Evolutionary conservation across 345 rosid genomes (phyloP).

Genomic region (Syzygium oleosum): DNA sequence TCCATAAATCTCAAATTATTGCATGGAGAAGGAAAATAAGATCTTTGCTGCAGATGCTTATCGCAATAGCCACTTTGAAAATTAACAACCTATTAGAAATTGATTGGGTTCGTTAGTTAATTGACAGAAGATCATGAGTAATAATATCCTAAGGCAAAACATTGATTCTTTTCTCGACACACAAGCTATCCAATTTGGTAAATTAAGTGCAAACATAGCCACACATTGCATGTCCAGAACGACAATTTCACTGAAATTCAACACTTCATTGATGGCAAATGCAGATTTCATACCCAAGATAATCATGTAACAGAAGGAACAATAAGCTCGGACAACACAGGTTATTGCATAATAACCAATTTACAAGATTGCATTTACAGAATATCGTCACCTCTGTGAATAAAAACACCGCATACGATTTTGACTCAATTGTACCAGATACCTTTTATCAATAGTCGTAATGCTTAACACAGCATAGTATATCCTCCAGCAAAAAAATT

Average conservation of each 20-base stretch:
- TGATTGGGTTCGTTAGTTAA: background rate
- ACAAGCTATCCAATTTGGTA: background rate
- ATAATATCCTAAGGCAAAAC: background rate
- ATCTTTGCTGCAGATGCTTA: background rate
- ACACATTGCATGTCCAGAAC: background rate
- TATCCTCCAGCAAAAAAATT: background rate
- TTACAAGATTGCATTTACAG: background rate
- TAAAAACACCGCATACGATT: background rate
- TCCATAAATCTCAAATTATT: background rate
- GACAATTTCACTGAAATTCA: background rate
- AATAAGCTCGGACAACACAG: constrained; percentile 18
- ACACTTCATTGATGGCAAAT: background rate
- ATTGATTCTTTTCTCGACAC: background rate
- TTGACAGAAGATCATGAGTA: background rate
- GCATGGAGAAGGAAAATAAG: background rate
- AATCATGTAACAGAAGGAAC: background rate
- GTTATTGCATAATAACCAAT: background rate
- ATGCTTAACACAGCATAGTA: background rate
- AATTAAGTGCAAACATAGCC: background rate
- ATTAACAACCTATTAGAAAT: background rate
- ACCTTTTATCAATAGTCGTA: background rate
- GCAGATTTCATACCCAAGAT: background rate
- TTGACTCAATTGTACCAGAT: background rate
- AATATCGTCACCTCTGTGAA: background rate
- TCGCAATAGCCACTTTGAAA: background rate